phyloP scores from a whole-genome alignment of 208 protist genomes.

The Leishmania turanica region DNA sequence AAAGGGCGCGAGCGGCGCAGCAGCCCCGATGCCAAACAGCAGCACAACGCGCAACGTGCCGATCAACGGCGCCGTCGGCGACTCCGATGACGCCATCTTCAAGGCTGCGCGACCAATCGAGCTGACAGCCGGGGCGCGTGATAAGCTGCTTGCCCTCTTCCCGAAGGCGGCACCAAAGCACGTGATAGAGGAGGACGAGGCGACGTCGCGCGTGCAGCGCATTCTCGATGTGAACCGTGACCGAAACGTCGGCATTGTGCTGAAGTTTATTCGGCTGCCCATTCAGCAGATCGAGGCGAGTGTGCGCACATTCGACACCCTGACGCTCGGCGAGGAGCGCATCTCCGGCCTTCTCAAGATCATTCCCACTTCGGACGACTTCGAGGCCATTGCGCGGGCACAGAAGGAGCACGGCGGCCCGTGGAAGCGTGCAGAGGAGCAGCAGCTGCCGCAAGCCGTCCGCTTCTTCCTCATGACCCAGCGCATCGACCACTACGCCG shows the following conservation, averaged over 20 bases:
- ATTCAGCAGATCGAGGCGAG: constrained; percentile 74
- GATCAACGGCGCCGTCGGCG: constrained; percentile 43
- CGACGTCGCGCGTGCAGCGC: constrained; percentile 10
- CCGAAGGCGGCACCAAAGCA: constrained; percentile 26
- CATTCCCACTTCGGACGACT: constrained; percentile 67
- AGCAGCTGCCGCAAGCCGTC: constrained; percentile 50
- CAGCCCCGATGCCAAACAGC: constrained; percentile 8
- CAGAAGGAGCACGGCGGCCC: constrained; percentile 40
- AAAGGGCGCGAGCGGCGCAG: not conserved
- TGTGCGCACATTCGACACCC: constrained; percentile 73
- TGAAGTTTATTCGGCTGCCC: constrained; percentile 78
- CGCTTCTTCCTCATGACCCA: constrained; percentile 82
- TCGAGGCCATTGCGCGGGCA: constrained; percentile 48
- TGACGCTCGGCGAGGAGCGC: constrained; percentile 74
- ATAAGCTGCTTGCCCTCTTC: constrained; percentile 33
- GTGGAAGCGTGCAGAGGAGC: constrained; percentile 47
- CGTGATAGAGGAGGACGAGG: constrained; percentile 17
- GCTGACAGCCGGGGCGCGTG: constrained; percentile 18
- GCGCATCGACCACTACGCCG: constrained; percentile 67
- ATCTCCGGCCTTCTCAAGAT: constrained; percentile 64
- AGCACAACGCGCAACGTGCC: constrained; percentile 58
- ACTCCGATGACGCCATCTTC: constrained; percentile 38
- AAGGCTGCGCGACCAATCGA: constrained; percentile 1
- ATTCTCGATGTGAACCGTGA: constrained; percentile 65
- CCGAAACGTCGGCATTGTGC: constrained; percentile 75